Conservation (phyloP, 2,329 filamentous ascomycete species). For the Colletotrichum plurivorum region DNA sequence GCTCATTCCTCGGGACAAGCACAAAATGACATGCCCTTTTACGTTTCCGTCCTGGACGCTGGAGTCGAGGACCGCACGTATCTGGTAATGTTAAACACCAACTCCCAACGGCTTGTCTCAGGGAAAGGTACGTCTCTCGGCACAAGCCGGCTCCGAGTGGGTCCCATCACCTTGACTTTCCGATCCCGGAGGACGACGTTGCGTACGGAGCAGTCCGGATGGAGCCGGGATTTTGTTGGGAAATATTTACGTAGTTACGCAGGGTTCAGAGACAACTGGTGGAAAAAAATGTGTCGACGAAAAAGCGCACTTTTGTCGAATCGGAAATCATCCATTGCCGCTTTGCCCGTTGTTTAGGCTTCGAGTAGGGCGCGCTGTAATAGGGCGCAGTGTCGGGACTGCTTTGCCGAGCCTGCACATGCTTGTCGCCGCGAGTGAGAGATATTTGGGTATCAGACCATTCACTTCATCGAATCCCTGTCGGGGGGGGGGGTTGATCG, state of each 20-base stretch:
- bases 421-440: background rate
- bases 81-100: too few relatives aligned
- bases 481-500: too few relatives aligned
- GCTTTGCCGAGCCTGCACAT: background rate
- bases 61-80: too few relatives aligned
- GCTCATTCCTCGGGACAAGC: too few relatives aligned
- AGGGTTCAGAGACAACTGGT: too few relatives aligned
- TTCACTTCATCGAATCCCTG: background rate
- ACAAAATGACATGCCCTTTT: too few relatives aligned
- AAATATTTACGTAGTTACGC: conserved; percentile 2
- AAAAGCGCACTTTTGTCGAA: background rate
- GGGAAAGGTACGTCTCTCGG: conserved; percentile 6
- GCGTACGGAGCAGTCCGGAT: background rate
- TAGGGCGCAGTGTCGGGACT: too few relatives aligned
- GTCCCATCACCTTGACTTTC: background rate
- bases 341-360: background rate
- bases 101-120: background rate
- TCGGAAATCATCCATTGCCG: background rate
- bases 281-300: background rate
- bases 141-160: conserved; percentile 21
- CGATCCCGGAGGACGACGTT: conserved; percentile 21
- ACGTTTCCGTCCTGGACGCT: too few relatives aligned
- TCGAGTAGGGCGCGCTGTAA: too few relatives aligned
- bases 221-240: conserved; percentile 6
- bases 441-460: conserved; percentile 11